phyloP scores from a whole-genome alignment of 495 filamentous ascomycete genomes.

The Neurospora sublineolata region DNA sequence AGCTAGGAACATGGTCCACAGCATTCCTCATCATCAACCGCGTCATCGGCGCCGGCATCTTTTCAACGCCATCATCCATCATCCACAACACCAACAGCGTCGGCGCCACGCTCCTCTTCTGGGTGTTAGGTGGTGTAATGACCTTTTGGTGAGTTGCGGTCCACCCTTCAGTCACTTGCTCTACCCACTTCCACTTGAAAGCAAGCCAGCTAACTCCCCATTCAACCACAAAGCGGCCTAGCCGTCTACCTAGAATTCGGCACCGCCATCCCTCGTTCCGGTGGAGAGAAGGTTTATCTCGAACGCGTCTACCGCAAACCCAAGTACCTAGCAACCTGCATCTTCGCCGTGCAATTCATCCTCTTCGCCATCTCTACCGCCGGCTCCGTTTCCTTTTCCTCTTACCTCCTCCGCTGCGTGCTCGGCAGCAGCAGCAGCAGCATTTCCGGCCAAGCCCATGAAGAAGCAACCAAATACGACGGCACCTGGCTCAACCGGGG shows the following conservation, averaged over 20 bases:
- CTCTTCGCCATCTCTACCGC: slow-evolving; percentile 27
- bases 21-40: slow-evolving; percentile 26
- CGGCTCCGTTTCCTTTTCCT: slow-evolving; percentile 20
- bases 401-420: slow-evolving; percentile 17
- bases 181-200: background rate
- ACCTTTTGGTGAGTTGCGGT: slow-evolving; percentile 17
- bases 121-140: slow-evolving; percentile 23
- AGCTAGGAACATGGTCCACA: slow-evolving; percentile 24
- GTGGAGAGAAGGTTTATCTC: slow-evolving; percentile 7
- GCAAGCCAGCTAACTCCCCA: background rate
- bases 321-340: slow-evolving; percentile 23
- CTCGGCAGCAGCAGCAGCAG: background rate
- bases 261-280: slow-evolving; percentile 1
- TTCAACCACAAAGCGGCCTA: background rate
- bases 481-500: slow-evolving; percentile 21
- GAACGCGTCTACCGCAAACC: slow-evolving; percentile 24
- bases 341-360: slow-evolving; percentile 30
- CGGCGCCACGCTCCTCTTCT: slow-evolving; percentile 21
- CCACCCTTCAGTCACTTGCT: background rate
- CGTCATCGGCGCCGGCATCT: slow-evolving; percentile 22
- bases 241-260: slow-evolving; percentile 25
- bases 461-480: slow-evolving; percentile 1
- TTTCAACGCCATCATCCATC: slow-evolving; percentile 16
- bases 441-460: background rate
- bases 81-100: slow-evolving; percentile 19